These are phyloP conservation scores for Spiraea crenata DNA, from an alignment of 331 rosid species.

Conservation along the genomic window DNA sequence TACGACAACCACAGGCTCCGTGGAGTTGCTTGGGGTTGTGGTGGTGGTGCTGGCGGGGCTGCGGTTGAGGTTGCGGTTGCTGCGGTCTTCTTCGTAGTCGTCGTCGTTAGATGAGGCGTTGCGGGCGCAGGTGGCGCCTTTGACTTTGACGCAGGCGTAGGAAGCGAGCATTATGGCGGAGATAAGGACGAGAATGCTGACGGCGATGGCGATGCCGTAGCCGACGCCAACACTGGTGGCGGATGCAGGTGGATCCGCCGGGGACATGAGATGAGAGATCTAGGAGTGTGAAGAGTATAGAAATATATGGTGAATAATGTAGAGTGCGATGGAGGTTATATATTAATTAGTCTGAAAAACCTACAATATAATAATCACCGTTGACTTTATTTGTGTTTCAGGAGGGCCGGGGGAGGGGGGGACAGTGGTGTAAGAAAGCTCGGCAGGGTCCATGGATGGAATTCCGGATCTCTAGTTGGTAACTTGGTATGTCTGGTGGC, in stretches of 20 bases:
- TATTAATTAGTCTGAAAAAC: too few species aligned
- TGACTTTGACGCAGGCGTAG: conserved; percentile 51
- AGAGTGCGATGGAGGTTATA: background rate
- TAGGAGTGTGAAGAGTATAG: background rate
- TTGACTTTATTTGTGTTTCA: background rate
- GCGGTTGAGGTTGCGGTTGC: background rate
- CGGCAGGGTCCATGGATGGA: too few species aligned
- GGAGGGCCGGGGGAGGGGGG: background rate
- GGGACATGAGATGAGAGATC: conserved; percentile 35
- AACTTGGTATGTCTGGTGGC: too few species aligned
- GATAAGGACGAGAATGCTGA: conserved; percentile 70
- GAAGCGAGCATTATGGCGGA: conserved; percentile 72
- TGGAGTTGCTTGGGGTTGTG: background rate
- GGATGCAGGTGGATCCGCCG: conserved; percentile 37
- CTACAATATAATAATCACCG: too few species aligned
- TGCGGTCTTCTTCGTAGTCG: background rate
- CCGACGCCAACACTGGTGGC: conserved; percentile 53
- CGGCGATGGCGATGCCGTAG: conserved; percentile 66
- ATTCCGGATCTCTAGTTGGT: too few species aligned
- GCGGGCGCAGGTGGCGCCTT: background rate
- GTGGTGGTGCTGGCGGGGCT: background rate
- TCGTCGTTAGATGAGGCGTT: background rate
- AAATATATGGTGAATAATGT: background rate
- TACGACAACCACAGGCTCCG: conserved; percentile 26
- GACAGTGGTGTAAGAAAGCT: too few species aligned